Evolutionary conservation across 1,139 yeast species (phyloP).

Genomic region (Candida sanyaensis): DNA sequence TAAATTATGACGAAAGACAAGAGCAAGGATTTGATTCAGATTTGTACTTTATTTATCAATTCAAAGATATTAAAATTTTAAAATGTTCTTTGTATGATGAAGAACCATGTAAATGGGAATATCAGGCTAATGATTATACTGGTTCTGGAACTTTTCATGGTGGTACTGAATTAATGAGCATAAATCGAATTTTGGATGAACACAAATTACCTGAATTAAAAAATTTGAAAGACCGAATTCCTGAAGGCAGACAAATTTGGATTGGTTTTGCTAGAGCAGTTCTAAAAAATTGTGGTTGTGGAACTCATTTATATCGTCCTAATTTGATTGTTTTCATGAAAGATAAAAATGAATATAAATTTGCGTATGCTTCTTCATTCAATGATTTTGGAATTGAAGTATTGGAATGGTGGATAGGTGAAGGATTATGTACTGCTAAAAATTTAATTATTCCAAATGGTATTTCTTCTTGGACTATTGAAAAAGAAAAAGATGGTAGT

Average conservation of each 20-base stretch:
- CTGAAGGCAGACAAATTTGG: conserved; percentile 44
- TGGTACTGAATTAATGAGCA: conserved; percentile 31
- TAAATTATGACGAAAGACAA: conserved; percentile 19
- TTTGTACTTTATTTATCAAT: conserved; percentile 27
- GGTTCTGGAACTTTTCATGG: conserved; percentile 35
- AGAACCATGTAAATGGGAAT: conserved; percentile 25
- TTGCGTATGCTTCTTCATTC: conserved; percentile 34
- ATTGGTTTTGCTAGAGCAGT: conserved; percentile 53
- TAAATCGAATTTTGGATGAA: conserved; percentile 19
- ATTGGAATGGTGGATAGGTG: conserved; percentile 30
- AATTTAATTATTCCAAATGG: conserved; percentile 40
- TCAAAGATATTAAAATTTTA: conserved; percentile 25
- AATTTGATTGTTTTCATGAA: conserved; percentile 38
- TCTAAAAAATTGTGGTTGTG: conserved; percentile 50
- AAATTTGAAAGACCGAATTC: conserved; percentile 9
- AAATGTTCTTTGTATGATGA: conserved; percentile 20
- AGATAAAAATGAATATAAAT: conserved; percentile 26
- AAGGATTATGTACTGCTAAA: conserved; percentile 20
- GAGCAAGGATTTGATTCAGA: conserved; percentile 18
- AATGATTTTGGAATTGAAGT: conserved; percentile 35
- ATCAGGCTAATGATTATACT: conserved; percentile 19
- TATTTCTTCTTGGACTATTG: conserved; percentile 33
- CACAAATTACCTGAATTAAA: conserved; percentile 4
- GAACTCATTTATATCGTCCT: conserved; percentile 47
- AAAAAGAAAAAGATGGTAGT: conserved; percentile 13